Base-by-base conservation (phyloP, 371 early-diverging fungal genomes). In the Apophysomyces variabilis region DNA sequence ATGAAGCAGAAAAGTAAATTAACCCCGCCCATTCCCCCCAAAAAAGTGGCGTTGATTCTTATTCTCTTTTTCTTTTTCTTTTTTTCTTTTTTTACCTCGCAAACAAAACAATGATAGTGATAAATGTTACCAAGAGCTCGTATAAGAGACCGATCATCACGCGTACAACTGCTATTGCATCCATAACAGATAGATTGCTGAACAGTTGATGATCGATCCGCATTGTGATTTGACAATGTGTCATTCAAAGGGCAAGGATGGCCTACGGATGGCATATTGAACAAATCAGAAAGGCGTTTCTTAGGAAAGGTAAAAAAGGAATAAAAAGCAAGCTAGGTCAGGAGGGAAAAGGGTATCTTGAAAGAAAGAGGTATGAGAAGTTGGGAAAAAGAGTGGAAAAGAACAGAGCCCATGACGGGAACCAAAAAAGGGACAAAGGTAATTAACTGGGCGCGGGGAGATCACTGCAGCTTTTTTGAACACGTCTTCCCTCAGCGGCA, bases 41-140 rank as follows among this genome's bases (percentile, higher is more conserved):
- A 65, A 65, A 65, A 58, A 41, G 46, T 56, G 38, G 54, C 54
- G 54, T 50, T 50, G 21, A 21, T 26, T 21, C 54, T 50, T 18
- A 9, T 50, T 9, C 21, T 18, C 9, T 8, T 47, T n/a, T 18
- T 47, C 16, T 21, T n/a, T 4, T 18, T 14, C 7, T 44, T 45
- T 18, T 18, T 4, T 13, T n/a, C 1, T 50, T 18, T 58, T 46
- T 54, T 64, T 69, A 54, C 69, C 59, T 69, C 69, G 46, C 69
- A 69, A 18, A 65, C 60, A 60, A 69, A 65, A 62, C 69, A 69
- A 38, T 61, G 61, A 45, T 64, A 57, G 44, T 65, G 69, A 37
- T 61, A 69, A 14, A 64, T 59, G 8, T 61, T 63, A 13, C 58
- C 67, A 3, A 61, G 62, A 16, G 61, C 67, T 26, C 62, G 60